Conservation (phyloP, 2,329 filamentous ascomycete genomes). For the Periconia sp. region DNA sequence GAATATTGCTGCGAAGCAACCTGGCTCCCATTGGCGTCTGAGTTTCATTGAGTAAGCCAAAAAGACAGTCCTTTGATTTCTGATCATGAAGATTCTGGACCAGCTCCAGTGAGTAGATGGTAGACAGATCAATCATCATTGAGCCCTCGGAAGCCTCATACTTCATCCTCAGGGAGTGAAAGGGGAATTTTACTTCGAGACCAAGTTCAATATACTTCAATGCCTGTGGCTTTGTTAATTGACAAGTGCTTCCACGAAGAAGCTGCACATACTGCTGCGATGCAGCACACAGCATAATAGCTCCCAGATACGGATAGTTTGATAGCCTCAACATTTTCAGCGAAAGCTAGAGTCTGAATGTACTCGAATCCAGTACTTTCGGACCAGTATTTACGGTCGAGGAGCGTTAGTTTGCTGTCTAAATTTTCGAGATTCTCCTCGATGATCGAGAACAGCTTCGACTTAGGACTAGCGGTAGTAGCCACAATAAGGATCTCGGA, state of each 20-base stretch:
- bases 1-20: slow-evolving; percentile 80
- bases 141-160: slow-evolving; percentile 89
- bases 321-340: slow-evolving; percentile 79
- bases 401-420: slow-evolving; percentile 60
- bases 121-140: slow-evolving; percentile 94
- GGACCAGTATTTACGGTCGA: slow-evolving; percentile 84
- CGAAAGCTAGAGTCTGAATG: slow-evolving; percentile 79
- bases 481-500: slow-evolving; percentile 79
- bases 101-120: slow-evolving; percentile 84
- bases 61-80: slow-evolving; percentile 82
- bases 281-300: slow-evolving; percentile 83
- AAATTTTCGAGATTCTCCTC: slow-evolving; percentile 72
- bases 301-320: slow-evolving; percentile 82
- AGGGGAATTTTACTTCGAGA: slow-evolving; percentile 70
- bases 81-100: slow-evolving; percentile 82
- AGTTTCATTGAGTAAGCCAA: slow-evolving; percentile 84
- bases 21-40: slow-evolving; percentile 87
- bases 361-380: slow-evolving; percentile 78
- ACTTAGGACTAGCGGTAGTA: slow-evolving; percentile 72
- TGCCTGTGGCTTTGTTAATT: slow-evolving; percentile 57
- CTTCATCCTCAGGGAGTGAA: slow-evolving; percentile 82
- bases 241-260: neutral
- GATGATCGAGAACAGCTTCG: slow-evolving; percentile 76
- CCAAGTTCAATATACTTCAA: slow-evolving; percentile 81
- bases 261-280: slow-evolving; percentile 76